Base-by-base conservation (phyloP, 371 early-diverging fungal genomes). In the Umbelopsis sp. region DNA sequence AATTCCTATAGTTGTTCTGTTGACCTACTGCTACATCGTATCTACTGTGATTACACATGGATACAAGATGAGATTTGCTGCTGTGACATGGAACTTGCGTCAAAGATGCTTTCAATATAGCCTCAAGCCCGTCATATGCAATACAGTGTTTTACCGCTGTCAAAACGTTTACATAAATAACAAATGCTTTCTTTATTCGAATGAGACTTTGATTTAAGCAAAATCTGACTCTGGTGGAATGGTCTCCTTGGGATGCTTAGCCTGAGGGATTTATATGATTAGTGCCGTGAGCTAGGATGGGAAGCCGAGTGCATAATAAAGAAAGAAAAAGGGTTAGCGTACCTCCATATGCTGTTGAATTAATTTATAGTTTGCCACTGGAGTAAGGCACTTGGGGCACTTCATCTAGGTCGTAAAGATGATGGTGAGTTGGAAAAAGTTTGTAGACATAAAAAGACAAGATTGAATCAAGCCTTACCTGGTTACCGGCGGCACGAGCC, bases 311-410 rank as follows among this genome's bases (percentile, higher is more conserved):
- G 45, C 6, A 62, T 29, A 29, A 8, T 37, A 63, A 41, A 62
- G 68, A 12, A 57, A 10, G 10, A 41, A 24, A 44, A 35, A 25
- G 1, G 50, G 3, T 29, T 50, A 63, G 44, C 69, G 69, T 77
- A 82, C 87, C 66, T 84, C 87, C 86, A 89, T 87, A 69, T 89
- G 90, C 53, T 85, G 83, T 24, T 81, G 80, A 52, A 89, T 68
- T 24, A 86, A 70, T 38, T 88, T 89, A 68, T 88, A 88, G 38
- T 82, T 82, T 12, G 90, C 78, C 75, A 80, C 72, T 25, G 69
- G 74, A 65, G 67, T 66, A 44, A 82, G 69, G 63, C 80, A 82
- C 18, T 69, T 80, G 12, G 81, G 72, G 52, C 83, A 81, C 32
- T 80, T 77, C 66, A 82, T 74, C 83, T 82, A 72, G 1, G 18